Evolutionary conservation across 306 rosid species (phyloP), one percentile per base, ranked within the genome.

Genomic region (Gillenia trifoliata): DNA sequence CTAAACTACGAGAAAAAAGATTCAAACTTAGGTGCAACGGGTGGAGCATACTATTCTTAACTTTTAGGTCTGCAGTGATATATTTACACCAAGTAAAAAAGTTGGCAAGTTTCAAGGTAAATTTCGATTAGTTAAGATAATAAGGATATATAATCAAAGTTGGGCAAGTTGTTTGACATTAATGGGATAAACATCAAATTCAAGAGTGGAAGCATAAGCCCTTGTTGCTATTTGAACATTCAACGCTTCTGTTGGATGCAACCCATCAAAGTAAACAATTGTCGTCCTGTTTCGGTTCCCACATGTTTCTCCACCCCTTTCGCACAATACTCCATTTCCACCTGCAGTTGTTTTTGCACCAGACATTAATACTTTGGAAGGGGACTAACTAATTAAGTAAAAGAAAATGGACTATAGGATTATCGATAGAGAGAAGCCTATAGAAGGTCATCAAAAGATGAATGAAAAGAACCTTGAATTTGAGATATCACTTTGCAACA

Each of bases 171-270:
- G 80, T 20, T 73, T 64, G 68, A 86, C 62, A 56, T 86, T 86
- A 49, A 70, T 83, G n/a, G 89, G 89, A 68, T 86, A 86, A 64
- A 78, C 85, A 65, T 83, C 87, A 40, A 43, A 56, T 54, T 50
- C 26, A 68, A 65, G 73, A 15, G 63, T 67, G 73, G 89, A 86
- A 26, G 50, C 64, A 78, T 31, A 86, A 6, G 85, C 89, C 71
- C 81, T 83, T 20, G 65, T 70, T 66, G 85, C 89, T 49, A 86
- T 76, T 52, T 71, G 74, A 36, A 78, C 6, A 69, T 83, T 86
- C 19, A 81, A 85, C 34, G 89, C 85, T 73, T 83, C 87, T 4
- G 87, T 86, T 61, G 89, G 87, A 81, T 86, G 89, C 40, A 86
- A 74, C 17, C 82, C 87, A 65, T 86, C 87, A 64, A 78, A 83